These are phyloP conservation scores for Monilinia vaccinii-corymbosi DNA, from an alignment of 2,329 filamentous ascomycete species.

Conservation along the genomic window DNA sequence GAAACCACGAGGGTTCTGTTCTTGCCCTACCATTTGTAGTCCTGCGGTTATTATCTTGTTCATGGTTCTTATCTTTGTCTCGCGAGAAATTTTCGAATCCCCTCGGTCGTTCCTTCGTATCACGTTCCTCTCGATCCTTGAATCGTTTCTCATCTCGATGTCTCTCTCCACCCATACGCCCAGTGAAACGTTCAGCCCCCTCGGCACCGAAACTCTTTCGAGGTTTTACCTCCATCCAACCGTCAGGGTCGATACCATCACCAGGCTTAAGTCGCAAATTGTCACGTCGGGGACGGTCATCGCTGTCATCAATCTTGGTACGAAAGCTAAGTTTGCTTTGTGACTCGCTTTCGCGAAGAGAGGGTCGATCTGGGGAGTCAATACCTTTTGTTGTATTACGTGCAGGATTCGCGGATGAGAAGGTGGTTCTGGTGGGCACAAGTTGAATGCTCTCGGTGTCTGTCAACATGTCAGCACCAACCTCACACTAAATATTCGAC, in stretches of 20 bases:
- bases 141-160: conserved; percentile 33
- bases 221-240: conserved; percentile 66
- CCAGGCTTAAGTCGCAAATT: conserved; percentile 42
- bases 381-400: conserved; percentile 33
- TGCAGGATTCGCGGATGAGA: conserved; percentile 63
- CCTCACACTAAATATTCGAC: conserved; percentile 11
- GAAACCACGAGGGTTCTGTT: conserved; percentile 67
- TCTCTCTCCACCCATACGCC: conserved; percentile 49
- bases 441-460: conserved; percentile 75
- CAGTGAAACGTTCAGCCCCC: conserved; percentile 61
- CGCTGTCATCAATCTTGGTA: conserved; percentile 40
- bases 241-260: conserved; percentile 55
- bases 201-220: conserved; percentile 66
- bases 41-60: conserved; percentile 43
- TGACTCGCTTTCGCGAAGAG: conserved; percentile 42
- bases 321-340: conserved; percentile 55
- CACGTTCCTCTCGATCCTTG: conserved; percentile 48
- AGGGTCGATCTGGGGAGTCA: conserved; percentile 36
- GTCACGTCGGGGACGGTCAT: conserved; percentile 40
- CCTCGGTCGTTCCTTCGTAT: conserved; percentile 40
- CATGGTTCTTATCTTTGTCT: conserved; percentile 41
- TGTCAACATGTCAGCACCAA: conserved; percentile 28
- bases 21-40: conserved; percentile 58
- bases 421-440: conserved; percentile 73
- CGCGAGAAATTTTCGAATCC: conserved; percentile 42